Evolutionary conservation across 371 early-diverging fungal genomes (phyloP).

Genomic region (Chytridiales sp.): DNA sequence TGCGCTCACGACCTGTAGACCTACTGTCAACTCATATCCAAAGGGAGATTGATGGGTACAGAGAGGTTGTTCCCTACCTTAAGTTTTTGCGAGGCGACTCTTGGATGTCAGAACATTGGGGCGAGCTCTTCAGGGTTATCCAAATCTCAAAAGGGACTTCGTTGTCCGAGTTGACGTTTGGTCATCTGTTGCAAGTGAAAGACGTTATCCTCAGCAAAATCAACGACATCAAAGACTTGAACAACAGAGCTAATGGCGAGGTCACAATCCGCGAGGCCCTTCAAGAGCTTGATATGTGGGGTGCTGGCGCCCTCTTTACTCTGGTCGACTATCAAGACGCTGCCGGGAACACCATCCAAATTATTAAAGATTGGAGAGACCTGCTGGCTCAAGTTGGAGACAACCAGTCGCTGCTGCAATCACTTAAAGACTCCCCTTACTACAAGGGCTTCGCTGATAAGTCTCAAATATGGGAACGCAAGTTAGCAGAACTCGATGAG

Average conservation of each 20-base stretch:
- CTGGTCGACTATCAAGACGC: constrained; percentile 44
- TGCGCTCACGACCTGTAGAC: constrained; percentile 30
- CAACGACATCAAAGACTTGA: constrained; percentile 47
- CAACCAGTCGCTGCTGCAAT: constrained; percentile 51
- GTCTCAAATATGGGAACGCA: constrained; percentile 47
- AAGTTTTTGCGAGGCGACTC: constrained; percentile 48
- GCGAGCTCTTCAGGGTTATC: constrained; percentile 45
- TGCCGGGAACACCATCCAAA: constrained; percentile 28
- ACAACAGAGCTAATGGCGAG: constrained; percentile 51
- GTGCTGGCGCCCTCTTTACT: constrained; percentile 43
- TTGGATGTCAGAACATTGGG: constrained; percentile 59
- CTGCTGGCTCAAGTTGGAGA: constrained; percentile 53
- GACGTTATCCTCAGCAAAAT: constrained; percentile 33
- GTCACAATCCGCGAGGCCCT: constrained; percentile 52
- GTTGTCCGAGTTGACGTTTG: constrained; percentile 43
- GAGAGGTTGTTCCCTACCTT: constrained; percentile 34
- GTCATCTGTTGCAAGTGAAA: constrained; percentile 34
- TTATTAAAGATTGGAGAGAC: constrained; percentile 58
- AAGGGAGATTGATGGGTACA: constrained; percentile 39
- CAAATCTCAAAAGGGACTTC: constrained; percentile 36
- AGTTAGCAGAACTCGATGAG: constrained; percentile 47
- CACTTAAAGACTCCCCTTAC: constrained; percentile 53
- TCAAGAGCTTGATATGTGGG: constrained; percentile 59
- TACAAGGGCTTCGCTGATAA: constrained; percentile 51
- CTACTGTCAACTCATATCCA: constrained; percentile 33